A percentile compares a stretch with the other conserved stretches of the same genome.
phyloP scores from a whole-genome alignment of 768 basidiomycete genomes.

The Asterophora parasitica region DNA sequence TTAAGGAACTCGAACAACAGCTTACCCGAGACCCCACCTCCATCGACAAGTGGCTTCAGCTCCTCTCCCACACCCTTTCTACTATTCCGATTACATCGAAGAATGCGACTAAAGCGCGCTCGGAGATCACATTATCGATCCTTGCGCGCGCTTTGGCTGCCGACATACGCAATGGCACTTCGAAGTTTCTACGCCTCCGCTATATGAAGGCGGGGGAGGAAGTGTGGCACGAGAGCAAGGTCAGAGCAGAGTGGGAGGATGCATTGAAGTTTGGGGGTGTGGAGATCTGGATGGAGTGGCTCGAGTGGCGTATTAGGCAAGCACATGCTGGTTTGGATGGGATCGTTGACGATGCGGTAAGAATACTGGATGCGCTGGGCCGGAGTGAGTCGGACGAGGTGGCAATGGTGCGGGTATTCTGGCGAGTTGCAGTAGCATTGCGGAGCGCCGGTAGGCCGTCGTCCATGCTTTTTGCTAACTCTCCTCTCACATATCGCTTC shows the following conservation, averaged over 20 bases:
- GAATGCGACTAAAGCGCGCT: conserved; percentile 61
- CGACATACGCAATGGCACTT: conserved; percentile 45
- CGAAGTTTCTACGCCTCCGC: conserved; percentile 48
- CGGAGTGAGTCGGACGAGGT: conserved; percentile 42
- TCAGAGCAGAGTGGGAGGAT: conserved; percentile 64
- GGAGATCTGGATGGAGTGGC: conserved; percentile 74
- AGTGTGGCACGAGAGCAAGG: conserved; percentile 55
- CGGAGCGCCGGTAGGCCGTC: conserved; percentile 57
- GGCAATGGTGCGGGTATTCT: conserved; percentile 56
- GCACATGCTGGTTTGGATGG: conserved; percentile 45
- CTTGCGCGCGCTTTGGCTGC: conserved; percentile 59
- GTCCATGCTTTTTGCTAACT: conserved; percentile 3
- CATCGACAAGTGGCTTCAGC: conserved; percentile 54
- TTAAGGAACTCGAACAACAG: conserved; percentile 54
- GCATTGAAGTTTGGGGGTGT: conserved; percentile 49
- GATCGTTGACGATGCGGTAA: conserved; percentile 46
- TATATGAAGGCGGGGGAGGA: conserved; percentile 73
- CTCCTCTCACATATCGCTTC: conserved; percentile 3
- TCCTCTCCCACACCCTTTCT: conserved; percentile 60
- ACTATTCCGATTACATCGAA: conserved; percentile 60
- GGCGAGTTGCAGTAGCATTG: conserved; percentile 62
- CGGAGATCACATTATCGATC: conserved; percentile 67
- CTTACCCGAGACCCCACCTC: conserved; percentile 49
- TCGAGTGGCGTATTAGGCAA: conserved; percentile 66
- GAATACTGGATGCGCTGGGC: conserved; percentile 40